phyloP scores from a whole-genome alignment of 1,284 basidiomycete genomes.

The Trametes hirsuta region DNA sequence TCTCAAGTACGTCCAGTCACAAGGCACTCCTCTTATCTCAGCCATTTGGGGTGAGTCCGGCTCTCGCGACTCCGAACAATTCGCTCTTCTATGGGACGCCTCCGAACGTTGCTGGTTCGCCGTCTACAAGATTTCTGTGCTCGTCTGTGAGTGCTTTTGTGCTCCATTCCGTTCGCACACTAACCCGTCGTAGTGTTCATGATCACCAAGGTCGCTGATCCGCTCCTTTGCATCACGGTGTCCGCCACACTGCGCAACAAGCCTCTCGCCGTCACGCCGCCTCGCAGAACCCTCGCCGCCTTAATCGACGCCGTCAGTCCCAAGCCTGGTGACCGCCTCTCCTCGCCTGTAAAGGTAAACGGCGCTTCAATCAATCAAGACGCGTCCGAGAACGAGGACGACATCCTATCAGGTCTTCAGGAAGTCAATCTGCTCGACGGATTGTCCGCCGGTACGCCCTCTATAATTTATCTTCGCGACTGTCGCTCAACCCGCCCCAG shows the following conservation, averaged over 20 bases:
- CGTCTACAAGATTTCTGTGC: conserved; percentile 72
- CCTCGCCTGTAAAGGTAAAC: conserved; percentile 23
- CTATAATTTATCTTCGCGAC: not conserved
- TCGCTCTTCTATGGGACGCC: conserved; percentile 65
- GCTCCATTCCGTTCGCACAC: not conserved
- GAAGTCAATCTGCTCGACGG: conserved; percentile 84
- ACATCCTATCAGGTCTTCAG: conserved; percentile 57
- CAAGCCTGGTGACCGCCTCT: conserved; percentile 19
- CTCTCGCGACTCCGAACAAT: conserved; percentile 54
- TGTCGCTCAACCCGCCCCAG: conserved; percentile 32
- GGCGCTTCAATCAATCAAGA: conserved; percentile 2
- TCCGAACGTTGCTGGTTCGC: conserved; percentile 69
- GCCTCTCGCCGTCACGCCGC: conserved; percentile 54
- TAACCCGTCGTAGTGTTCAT: conserved; percentile 59
- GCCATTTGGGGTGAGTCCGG: conserved; percentile 72
- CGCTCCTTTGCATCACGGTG: conserved; percentile 79
- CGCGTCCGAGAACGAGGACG: conserved; percentile 34
- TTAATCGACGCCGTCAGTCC: conserved; percentile 43
- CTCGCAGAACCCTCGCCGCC: conserved; percentile 53
- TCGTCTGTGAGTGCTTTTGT: conserved; percentile 63
- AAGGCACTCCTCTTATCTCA: conserved; percentile 74
- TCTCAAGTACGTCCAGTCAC: conserved; percentile 71
- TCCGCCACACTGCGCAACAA: conserved; percentile 81
- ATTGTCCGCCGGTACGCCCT: conserved; percentile 50
- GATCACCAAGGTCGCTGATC: conserved; percentile 69